These are phyloP conservation scores for Brassica balearica DNA, from an alignment of 441 rosid genomes.

Conservation along the genomic window DNA sequence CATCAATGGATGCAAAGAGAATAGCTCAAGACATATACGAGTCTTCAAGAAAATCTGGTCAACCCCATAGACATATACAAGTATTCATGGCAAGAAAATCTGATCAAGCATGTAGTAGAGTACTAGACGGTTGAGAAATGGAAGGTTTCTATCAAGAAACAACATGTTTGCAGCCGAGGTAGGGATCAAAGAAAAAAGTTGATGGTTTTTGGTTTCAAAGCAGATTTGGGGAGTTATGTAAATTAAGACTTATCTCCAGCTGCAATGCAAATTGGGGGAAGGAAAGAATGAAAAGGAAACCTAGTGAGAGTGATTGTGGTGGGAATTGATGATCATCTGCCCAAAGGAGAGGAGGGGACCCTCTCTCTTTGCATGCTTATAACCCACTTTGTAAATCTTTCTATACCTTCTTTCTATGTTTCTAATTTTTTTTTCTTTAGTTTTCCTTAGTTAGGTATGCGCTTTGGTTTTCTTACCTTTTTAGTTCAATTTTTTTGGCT, in stretches of 20 bases:
- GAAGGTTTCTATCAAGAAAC: background rate
- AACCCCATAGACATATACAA: conserved; percentile 17
- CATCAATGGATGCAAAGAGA: conserved; percentile 66
- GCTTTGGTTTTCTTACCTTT: conserved; percentile 26
- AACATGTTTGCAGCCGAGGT: conserved; percentile 15
- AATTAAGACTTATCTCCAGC: conserved; percentile 40
- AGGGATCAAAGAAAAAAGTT: conserved; percentile 15
- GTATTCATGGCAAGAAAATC: conserved; percentile 14
- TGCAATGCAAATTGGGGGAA: conserved; percentile 48
- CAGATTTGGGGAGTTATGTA: conserved; percentile 38
- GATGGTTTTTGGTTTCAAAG: conserved; percentile 41
- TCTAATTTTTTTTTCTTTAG: background rate
- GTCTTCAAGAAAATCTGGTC: conserved; percentile 41
- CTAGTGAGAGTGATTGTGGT: conserved; percentile 37
- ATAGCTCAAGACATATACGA: conserved; percentile 59
- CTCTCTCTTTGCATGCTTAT: conserved; percentile 47
- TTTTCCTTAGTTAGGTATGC: conserved; percentile 38
- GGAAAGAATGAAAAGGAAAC: conserved; percentile 41
- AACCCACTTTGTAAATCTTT: conserved; percentile 50
- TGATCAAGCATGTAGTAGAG: conserved; percentile 21
- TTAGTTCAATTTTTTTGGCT: conserved; percentile 39
- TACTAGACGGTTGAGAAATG: conserved; percentile 7
- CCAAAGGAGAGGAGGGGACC: conserved; percentile 42
- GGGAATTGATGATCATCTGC: conserved; percentile 48
- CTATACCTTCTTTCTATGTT: conserved; percentile 33